Evolutionary conservation across 257 asterid genomes (phyloP).

Genomic region (Jaltomata sinuosa): DNA sequence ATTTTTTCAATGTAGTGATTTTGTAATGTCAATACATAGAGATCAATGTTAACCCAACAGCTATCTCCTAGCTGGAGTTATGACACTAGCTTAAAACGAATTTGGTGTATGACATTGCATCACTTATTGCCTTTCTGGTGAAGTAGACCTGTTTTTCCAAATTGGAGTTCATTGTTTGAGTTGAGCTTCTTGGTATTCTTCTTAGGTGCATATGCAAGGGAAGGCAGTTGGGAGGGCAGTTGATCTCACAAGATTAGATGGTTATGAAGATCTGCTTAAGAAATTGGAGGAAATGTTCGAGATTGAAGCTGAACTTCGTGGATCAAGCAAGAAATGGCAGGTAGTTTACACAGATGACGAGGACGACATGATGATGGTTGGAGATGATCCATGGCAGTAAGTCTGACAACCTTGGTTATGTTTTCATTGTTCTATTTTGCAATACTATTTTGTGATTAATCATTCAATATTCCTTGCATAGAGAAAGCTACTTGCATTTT

Average conservation of each 20-base stretch:
- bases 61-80: not conserved
- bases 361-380: conserved; percentile 99
- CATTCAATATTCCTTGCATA: not conserved
- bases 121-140: not conserved
- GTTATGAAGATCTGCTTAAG: conserved; percentile 72
- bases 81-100: not conserved
- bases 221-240: conserved; percentile 96
- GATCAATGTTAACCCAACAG: not conserved
- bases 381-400: conserved; percentile 99
- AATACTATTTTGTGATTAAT: not conserved
- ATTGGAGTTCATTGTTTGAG: not conserved
- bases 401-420: conserved; percentile 13
- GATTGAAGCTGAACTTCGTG: conserved; percentile 67
- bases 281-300: conserved; percentile 93
- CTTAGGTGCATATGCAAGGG: conserved; percentile 94
- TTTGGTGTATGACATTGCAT: not conserved
- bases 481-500: not conserved
- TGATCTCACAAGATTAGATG: conserved; percentile 64
- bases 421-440: not conserved
- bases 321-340: conserved; percentile 80
- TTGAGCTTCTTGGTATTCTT: not conserved
- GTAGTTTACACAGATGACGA: conserved; percentile 94
- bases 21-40: not conserved
- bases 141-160: not conserved
- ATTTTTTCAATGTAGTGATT: not conserved